Evolutionary conservation across 345 rosid species (phyloP).

Genomic region (Hibiscus trionum): DNA sequence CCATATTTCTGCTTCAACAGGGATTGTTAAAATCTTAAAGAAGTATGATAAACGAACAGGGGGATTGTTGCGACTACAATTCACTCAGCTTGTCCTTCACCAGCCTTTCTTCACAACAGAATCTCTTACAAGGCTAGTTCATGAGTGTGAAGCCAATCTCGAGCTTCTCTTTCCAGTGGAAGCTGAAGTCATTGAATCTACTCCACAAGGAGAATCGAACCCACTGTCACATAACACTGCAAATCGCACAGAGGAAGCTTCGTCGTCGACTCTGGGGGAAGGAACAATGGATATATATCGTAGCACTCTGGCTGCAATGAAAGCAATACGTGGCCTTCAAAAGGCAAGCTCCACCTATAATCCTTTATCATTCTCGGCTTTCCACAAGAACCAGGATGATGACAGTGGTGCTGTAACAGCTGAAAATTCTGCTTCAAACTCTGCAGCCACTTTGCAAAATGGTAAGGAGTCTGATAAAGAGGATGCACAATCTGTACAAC

Average conservation of each 20-base stretch:
- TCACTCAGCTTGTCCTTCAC: slow-evolving; percentile 66
- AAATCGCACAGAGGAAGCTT: slow-evolving; percentile 28
- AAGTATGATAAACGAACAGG: slow-evolving; percentile 91
- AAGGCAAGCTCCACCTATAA: slow-evolving; percentile 85
- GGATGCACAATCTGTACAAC: slow-evolving; percentile 37
- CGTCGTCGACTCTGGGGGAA: slow-evolving; percentile 44
- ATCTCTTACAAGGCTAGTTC: slow-evolving; percentile 77
- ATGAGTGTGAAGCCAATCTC: slow-evolving; percentile 77
- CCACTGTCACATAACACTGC: slow-evolving; percentile 19
- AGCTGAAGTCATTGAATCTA: slow-evolving; percentile 73
- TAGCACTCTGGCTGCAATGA: slow-evolving; percentile 93
- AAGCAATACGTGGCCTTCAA: slow-evolving; percentile 73
- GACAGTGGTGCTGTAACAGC: slow-evolving; percentile 62
- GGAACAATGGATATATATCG: slow-evolving; percentile 65
- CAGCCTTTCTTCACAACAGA: slow-evolving; percentile 86
- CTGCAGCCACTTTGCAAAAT: slow-evolving; percentile 25
- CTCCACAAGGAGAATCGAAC: slow-evolving; percentile 15
- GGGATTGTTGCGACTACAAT: slow-evolving; percentile 63
- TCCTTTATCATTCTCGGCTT: slow-evolving; percentile 63
- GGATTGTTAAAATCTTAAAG: slow-evolving; percentile 80
- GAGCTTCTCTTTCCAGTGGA: slow-evolving; percentile 84
- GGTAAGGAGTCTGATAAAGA: slow-evolving; percentile 43
- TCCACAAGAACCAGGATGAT: slow-evolving; percentile 49
- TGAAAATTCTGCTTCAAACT: slow-evolving; percentile 57
- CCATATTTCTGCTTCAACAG: slow-evolving; percentile 24